These are phyloP conservation scores for Candida gorgasii DNA, from an alignment of 805 yeast genomes.

Conservation along the genomic window DNA sequence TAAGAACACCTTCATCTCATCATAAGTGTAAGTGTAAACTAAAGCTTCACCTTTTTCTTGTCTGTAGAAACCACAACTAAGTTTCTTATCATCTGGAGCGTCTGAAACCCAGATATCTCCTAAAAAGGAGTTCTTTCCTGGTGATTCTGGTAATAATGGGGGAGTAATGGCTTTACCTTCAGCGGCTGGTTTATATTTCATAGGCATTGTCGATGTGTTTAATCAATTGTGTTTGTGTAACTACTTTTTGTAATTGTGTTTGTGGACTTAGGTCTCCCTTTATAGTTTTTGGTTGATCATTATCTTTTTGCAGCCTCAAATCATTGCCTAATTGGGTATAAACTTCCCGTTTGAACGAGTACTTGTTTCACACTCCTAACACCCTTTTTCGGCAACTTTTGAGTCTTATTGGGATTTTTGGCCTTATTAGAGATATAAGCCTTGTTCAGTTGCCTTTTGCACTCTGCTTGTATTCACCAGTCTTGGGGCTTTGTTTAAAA, in stretches of 20 bases:
- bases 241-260: slow-evolving; percentile 2
- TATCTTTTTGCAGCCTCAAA: slow-evolving; percentile 4
- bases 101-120: slow-evolving; percentile 66
- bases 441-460: too few species aligned
- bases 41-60: slow-evolving; percentile 69
- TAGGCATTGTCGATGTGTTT: slow-evolving; percentile 47
- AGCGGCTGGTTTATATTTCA: slow-evolving; percentile 52
- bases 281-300: slow-evolving; percentile 1
- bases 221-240: background rate
- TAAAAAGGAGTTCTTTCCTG: slow-evolving; percentile 68
- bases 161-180: slow-evolving; percentile 57
- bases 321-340: slow-evolving; percentile 11
- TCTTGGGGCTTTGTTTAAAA: too few species aligned
- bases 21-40: slow-evolving; percentile 63
- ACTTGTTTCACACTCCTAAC: too few species aligned
- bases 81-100: slow-evolving; percentile 59
- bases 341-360: slow-evolving; percentile 8
- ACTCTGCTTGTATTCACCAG: too few species aligned
- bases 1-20: slow-evolving; percentile 68
- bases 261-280: background rate
- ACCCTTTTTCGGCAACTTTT: too few species aligned
- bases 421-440: too few species aligned
- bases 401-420: too few species aligned
- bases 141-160: slow-evolving; percentile 55
- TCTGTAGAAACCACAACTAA: slow-evolving; percentile 67